phyloP scores from a whole-genome alignment of 257 asterid genomes.

The Lavandula angustifolia region DNA sequence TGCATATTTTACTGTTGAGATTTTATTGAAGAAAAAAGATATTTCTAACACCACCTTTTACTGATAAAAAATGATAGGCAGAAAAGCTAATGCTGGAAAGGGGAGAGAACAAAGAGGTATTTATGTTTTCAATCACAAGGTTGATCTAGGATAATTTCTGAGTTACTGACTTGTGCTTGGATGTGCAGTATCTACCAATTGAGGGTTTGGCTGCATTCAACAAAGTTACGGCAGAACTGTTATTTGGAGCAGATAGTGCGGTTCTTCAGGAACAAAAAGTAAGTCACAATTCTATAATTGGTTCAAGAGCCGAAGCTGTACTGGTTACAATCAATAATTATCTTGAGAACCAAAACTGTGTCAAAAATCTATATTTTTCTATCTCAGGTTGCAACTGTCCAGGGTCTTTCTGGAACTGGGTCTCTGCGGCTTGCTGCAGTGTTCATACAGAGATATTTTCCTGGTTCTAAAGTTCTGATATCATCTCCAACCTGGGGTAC shows the following conservation, averaged over 20 bases:
- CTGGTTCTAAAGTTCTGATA: slow-evolving; percentile 80
- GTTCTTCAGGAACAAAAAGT: slow-evolving; percentile 82
- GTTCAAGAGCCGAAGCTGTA: slow-evolving; percentile 4
- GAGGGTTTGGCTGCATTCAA: slow-evolving; percentile 98
- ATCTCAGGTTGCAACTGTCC: slow-evolving; percentile 86
- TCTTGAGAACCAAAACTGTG: slow-evolving; percentile 11
- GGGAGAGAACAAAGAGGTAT: slow-evolving; percentile 96
- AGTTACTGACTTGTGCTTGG: slow-evolving; percentile 33
- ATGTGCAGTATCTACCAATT: slow-evolving; percentile 86
- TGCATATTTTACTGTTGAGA: slow-evolving; percentile 3
- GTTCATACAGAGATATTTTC: slow-evolving; percentile 79
- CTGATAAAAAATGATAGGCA: slow-evolving; percentile 47
- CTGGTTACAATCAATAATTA: slow-evolving; percentile 19
- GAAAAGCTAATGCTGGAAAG: slow-evolving; percentile 88
- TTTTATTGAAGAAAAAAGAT: neutral
- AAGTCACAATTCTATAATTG: slow-evolving; percentile 33
- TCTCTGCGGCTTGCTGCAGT: slow-evolving; percentile 97
- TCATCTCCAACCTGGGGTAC: slow-evolving; percentile 99
- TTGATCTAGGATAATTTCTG: slow-evolving; percentile 21
- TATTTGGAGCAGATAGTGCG: slow-evolving; percentile 76
- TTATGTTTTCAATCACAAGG: slow-evolving; percentile 13
- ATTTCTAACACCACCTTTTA: neutral
- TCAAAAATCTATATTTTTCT: slow-evolving; percentile 16
- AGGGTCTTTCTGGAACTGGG: slow-evolving; percentile 99
- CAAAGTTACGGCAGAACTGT: slow-evolving; percentile 85